phyloP scores from a whole-genome alignment of 345 rosid species.

The Heritiera littoralis region DNA sequence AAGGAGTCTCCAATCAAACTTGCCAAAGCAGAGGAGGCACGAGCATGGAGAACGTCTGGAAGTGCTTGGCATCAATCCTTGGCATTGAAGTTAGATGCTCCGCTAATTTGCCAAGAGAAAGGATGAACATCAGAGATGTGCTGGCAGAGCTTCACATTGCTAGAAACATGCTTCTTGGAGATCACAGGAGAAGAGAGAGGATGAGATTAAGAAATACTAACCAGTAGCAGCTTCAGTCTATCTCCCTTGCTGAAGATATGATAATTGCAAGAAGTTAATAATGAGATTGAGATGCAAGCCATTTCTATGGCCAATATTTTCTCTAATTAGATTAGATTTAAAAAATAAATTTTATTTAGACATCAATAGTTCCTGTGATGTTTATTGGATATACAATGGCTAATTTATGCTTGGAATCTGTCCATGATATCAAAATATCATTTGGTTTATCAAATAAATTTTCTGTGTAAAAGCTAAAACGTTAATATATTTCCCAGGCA shows the following conservation, averaged over 20 bases:
- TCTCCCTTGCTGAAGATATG: no score
- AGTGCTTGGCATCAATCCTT: neutral
- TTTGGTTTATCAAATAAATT: no score
- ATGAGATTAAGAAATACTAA: neutral
- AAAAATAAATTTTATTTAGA: no score
- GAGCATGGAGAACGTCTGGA: neutral
- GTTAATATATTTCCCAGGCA: no score
- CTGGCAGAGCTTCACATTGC: neutral
- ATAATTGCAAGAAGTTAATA: neutral
- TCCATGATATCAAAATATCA: no score
- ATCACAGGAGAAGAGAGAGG: neutral
- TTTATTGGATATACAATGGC: no score
- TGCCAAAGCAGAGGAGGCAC: neutral
- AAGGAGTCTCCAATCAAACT: neutral
- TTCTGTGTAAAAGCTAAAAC: no score
- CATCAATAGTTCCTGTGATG: no score
- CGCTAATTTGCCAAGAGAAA: neutral
- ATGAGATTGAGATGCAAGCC: neutral
- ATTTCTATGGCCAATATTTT: neutral
- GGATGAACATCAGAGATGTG: neutral
- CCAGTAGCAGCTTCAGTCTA: neutral
- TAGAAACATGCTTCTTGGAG: conserved; percentile 9
- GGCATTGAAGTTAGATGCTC: conserved; percentile 7
- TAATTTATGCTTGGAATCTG: no score
- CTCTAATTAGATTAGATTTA: neutral